Evolutionary conservation across 345 rosid species (phyloP), one percentile per base, ranked within the genome.

Genomic region (Draba incana): DNA sequence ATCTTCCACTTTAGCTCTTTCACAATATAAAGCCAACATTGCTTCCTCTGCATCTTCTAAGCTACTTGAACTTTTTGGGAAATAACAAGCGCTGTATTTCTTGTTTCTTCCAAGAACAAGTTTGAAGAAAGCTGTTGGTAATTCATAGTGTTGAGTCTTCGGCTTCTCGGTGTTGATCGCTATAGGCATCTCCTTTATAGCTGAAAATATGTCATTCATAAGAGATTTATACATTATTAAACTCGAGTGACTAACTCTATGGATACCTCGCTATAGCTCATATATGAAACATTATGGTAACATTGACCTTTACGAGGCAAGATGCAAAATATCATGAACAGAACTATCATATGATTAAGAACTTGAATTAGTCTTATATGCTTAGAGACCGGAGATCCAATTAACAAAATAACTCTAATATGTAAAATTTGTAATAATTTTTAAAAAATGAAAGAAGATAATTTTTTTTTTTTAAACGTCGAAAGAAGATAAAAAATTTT

Each of bases 51-150:
- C 97, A 53, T 88, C 96, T 68, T 88, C 93, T 61, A 90, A 76
- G 63, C 79, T 83, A 56, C 20, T 84, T 39, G 83, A 78, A 62
- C 77, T 74, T 9, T 82, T 80, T 15, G 85, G 53, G 79, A 90
- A 92, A 54, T 80, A 90, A 76, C 98, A 92, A 43, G 90, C 84
- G 66, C 97, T 90, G 84, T 88, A 92, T 66, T 92, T 92, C 56
- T 86, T 79, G 68, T 85, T 74, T 63, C 80, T 78, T 35, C 97
- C 97, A 2, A 90, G 90, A 45, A 86, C 94, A 65, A 92, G 79
- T 65, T 88, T 77, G 85, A 88, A 92, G 84, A 92, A 92, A 50
- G 93, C 83, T 7, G 90, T 85, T 5, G 98, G 92, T n/a, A 92
- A 63, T 55, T 90, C 96, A 54, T 88, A 92, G 76, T 88, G 96